phyloP scores from a whole-genome alignment of 805 yeast genomes.

The Candida ortonii region DNA sequence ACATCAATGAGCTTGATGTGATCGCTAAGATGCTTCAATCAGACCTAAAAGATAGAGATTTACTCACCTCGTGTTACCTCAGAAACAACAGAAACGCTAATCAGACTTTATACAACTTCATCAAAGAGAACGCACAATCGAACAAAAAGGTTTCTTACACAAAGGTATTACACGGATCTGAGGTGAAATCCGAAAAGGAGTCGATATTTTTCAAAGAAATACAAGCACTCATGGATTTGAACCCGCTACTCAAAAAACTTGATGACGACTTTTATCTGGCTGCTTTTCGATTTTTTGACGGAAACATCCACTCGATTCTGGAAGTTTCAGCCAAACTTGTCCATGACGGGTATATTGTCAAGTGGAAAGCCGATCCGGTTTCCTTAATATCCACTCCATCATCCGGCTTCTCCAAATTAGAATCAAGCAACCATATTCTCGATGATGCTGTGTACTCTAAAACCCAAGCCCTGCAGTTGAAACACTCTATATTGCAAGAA shows the following conservation, averaged over 20 bases:
- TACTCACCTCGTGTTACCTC: slow-evolving; percentile 13
- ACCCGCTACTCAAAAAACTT: slow-evolving; percentile 34
- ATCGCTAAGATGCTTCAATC: slow-evolving; percentile 11
- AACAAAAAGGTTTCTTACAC: slow-evolving; percentile 1
- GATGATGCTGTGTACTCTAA: too few relatives aligned
- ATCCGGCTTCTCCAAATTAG: background rate
- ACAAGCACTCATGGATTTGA: slow-evolving; percentile 32
- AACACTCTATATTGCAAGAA: too few relatives aligned
- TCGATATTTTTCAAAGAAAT: slow-evolving; percentile 35
- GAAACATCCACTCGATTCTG: slow-evolving; percentile 40
- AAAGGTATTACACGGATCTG: background rate
- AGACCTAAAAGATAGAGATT: slow-evolving; percentile 3
- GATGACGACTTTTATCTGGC: slow-evolving; percentile 38
- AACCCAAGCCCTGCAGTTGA: too few relatives aligned
- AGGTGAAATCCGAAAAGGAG: background rate
- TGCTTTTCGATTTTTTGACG: slow-evolving; percentile 43
- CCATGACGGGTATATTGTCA: slow-evolving; percentile 11
- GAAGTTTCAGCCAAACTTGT: slow-evolving; percentile 32
- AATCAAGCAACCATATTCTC: too few relatives aligned
- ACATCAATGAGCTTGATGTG: slow-evolving; percentile 9
- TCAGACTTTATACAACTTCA: slow-evolving; percentile 19
- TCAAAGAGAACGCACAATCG: too few relatives aligned
- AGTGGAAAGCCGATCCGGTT: background rate
- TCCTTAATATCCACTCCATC: background rate
- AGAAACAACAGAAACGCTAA: slow-evolving; percentile 12